Base-by-base conservation (phyloP, 768 basidiomycete genomes). In the Boletus insuetus region DNA sequence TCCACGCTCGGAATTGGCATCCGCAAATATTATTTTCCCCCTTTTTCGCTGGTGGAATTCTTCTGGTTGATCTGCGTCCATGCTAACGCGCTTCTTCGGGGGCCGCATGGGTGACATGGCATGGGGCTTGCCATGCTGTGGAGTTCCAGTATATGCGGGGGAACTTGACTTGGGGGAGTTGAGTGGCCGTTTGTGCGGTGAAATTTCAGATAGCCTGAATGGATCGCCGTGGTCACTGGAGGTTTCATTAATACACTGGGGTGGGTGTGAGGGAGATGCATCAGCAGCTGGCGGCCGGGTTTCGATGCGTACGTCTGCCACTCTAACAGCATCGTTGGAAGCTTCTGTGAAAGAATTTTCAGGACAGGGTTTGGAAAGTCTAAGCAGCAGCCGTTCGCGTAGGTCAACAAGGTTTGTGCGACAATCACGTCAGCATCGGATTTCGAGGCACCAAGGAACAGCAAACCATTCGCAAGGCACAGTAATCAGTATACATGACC, bases 121-220 rank as follows among this genome's bases (percentile, higher is more conserved):
- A 17, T 44, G 41, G n/a, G 49, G 49, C 6, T 44, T n/a, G 51
- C 56, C 61, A 34, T 60, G 56, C 61, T 64, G 64, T 67, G 31
- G 22, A 49, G 20, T 19, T 59, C 59, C 53, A 58, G 54, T 46
- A 49, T 43, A 3, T 19, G 48, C 54, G 56, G 58, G 41, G 38
- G 49, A 50, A 34, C 47, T 34, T 60, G 52, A 37, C 40, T 32
- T 44, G 17, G 39, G 42, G 38, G 32, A 37, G 5, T 51, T 31
- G 52, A 12, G 49, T 29, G 51, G 60, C 42, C 58, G 56, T 65
- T 72, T 73, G 51, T 59, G 56, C 56, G 81, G 80, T 7, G 82
- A 83, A 60, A 82, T 70, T 62, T 83, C 79, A 39, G 81, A 82
- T 58, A 81, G 43, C 45, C 78, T 79, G 39, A 83, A 63, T 32